phyloP scores from a whole-genome alignment of 352 stramenopile species.

The Globisporangium radiosum region DNA sequence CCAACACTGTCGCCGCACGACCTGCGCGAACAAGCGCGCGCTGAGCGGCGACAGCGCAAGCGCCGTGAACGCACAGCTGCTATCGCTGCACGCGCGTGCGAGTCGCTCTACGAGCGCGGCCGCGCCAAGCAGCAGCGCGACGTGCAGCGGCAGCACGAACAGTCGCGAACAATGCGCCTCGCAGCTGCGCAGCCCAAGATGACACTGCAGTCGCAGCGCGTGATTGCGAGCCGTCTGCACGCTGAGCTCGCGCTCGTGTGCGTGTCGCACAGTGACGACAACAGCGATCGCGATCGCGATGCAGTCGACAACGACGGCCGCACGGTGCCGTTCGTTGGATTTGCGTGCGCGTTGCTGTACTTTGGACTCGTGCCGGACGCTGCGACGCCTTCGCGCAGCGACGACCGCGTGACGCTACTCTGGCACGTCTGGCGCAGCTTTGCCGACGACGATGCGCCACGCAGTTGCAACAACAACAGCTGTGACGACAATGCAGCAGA shows the following conservation, averaged over 20 bases:
- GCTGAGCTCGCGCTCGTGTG: slow-evolving; percentile 33
- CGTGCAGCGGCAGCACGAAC: slow-evolving; percentile 20
- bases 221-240: slow-evolving; percentile 34
- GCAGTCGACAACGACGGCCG: too few relatives aligned
- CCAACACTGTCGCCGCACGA: not conserved
- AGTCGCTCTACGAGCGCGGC: slow-evolving; percentile 44
- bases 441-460: slow-evolving; percentile 11
- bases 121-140: slow-evolving; percentile 30
- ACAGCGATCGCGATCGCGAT: slow-evolving; percentile 1
- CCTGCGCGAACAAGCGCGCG: not conserved
- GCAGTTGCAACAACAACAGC: not conserved
- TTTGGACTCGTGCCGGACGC: slow-evolving; percentile 44
- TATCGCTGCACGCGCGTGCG: slow-evolving; percentile 28
- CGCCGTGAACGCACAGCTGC: slow-evolving; percentile 7
- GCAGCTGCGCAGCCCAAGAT: slow-evolving; percentile 25
- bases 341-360: slow-evolving; percentile 50
- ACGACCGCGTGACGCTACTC: slow-evolving; percentile 30
- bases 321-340: slow-evolving; percentile 35
- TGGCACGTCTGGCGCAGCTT: slow-evolving; percentile 46
- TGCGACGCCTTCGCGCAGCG: slow-evolving; percentile 27
- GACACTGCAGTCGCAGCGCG: slow-evolving; percentile 22
- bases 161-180: slow-evolving; percentile 11
- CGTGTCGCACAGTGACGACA: not conserved
- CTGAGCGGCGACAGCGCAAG: slow-evolving; percentile 6
- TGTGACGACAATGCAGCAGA: not conserved